phyloP scores from a whole-genome alignment of 2,329 filamentous ascomycete species.

The Talaromyces islandicus region DNA sequence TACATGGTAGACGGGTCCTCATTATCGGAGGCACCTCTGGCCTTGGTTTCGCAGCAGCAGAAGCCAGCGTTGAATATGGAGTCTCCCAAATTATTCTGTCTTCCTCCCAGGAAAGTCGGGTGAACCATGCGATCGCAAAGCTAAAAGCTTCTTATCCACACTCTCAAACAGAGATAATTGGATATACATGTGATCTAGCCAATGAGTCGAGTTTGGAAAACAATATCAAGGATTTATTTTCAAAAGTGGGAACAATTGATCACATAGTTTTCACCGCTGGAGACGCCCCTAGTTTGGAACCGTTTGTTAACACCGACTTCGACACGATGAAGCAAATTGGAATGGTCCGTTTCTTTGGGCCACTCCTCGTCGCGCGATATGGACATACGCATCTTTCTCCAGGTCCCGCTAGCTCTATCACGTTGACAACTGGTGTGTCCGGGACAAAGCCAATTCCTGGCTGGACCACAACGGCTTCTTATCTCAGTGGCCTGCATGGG shows the following conservation, averaged over 20 bases:
- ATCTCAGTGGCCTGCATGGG: neutral
- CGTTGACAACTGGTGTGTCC: neutral
- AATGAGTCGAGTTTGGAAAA: neutral
- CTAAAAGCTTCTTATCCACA: neutral
- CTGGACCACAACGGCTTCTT: neutral
- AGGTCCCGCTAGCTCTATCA: neutral
- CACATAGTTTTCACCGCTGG: slow-evolving; percentile 1
- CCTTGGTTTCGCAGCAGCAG: slow-evolving; percentile 48
- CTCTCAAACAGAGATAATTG: neutral
- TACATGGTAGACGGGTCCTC: slow-evolving; percentile 40
- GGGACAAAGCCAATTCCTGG: neutral
- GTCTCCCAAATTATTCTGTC: slow-evolving; percentile 41
- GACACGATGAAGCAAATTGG: neutral
- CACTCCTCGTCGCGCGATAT: neutral
- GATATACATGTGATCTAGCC: neutral
- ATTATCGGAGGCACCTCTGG: slow-evolving; percentile 49
- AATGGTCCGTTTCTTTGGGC: neutral
- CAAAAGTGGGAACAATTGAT: neutral
- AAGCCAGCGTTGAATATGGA: slow-evolving; percentile 46
- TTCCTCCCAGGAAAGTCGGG: neutral
- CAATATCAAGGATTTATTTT: neutral
- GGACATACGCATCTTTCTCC: neutral
- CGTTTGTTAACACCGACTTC: neutral
- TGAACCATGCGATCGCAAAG: neutral
- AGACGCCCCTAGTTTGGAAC: neutral